A percentile compares a stretch with the other conserved stretches of the same genome.
phyloP scores from a whole-genome alignment of 2,329 filamentous ascomycete species.

The Trichophyton schoenleinii region DNA sequence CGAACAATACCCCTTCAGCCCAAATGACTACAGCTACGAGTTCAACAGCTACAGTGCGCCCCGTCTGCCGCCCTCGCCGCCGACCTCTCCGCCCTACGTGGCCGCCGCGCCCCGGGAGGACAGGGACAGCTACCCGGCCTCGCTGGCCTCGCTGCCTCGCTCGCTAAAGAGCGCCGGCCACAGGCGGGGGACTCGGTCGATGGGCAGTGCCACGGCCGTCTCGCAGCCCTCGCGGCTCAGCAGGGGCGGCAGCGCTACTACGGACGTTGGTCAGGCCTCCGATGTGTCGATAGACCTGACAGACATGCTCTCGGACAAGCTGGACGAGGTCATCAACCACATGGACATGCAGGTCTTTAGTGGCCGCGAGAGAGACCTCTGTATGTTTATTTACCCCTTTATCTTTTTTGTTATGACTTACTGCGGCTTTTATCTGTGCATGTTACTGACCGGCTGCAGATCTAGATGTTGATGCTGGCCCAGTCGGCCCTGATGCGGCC shows the following conservation, averaged over 20 bases:
- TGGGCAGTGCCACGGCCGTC: not conserved
- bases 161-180: not conserved
- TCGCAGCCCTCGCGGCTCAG: not conserved
- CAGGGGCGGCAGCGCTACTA: not conserved
- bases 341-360: constrained; percentile 54
- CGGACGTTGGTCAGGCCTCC: constrained; percentile 26
- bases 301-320: constrained; percentile 49
- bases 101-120: not conserved
- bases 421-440: too few relatives aligned
- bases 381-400: constrained; percentile 12
- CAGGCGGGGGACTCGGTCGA: not conserved
- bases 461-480: constrained; percentile 3
- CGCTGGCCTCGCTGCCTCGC: not conserved
- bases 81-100: not conserved
- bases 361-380: constrained; percentile 30
- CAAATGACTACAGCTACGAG: constrained; percentile 3
- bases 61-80: constrained; percentile 4
- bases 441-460: not conserved
- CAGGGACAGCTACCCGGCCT: not conserved
- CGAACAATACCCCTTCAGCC: constrained; percentile 1
- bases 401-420: too few relatives aligned
- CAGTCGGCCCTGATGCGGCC: not conserved
- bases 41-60: not conserved
- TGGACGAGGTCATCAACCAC: constrained; percentile 56
- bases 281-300: constrained; percentile 24